Percentiles rank a stretch among this genome's conserved stretches.
Evolutionary conservation across 2,329 filamentous ascomycete species (phyloP).

Genomic region (Nemania diffusa): DNA sequence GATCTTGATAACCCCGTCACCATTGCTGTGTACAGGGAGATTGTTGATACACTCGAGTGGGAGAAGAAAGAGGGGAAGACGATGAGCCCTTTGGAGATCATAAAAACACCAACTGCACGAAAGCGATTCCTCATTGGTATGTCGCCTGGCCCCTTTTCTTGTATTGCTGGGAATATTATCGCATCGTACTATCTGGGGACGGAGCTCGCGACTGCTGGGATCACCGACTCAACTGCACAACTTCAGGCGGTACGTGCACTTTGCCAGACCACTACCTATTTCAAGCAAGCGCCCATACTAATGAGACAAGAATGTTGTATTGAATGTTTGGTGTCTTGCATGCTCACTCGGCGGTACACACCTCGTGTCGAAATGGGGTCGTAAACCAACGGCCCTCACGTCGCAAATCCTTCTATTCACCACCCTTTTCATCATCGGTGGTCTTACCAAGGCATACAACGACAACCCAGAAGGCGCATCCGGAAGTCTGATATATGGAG

Average conservation of each 20-base stretch:
- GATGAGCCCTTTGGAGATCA: slow-evolving; percentile 53
- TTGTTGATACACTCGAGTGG: slow-evolving; percentile 56
- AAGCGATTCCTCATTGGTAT: slow-evolving; percentile 55
- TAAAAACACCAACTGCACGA: slow-evolving; percentile 51
- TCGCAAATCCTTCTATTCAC: slow-evolving; percentile 53
- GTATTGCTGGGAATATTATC: slow-evolving; percentile 54
- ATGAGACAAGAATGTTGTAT: slow-evolving; percentile 56
- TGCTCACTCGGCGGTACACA: slow-evolving; percentile 57
- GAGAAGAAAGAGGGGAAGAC: slow-evolving; percentile 55
- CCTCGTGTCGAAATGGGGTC: slow-evolving; percentile 55
- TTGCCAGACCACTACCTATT: not conserved
- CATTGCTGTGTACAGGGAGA: slow-evolving; percentile 55
- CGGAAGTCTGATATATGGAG: slow-evolving; percentile 43
- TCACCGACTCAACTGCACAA: slow-evolving; percentile 52
- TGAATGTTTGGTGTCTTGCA: slow-evolving; percentile 62
- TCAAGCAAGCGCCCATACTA: not conserved
- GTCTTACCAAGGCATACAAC: slow-evolving; percentile 56
- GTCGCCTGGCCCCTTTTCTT: slow-evolving; percentile 51
- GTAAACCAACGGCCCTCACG: slow-evolving; percentile 56
- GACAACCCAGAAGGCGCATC: slow-evolving; percentile 46
- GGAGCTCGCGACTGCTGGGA: slow-evolving; percentile 55
- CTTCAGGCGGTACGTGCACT: slow-evolving; percentile 49
- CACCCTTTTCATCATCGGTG: slow-evolving; percentile 63
- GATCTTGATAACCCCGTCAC: slow-evolving; percentile 52
- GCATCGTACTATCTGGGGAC: slow-evolving; percentile 53